These are phyloP conservation scores for Coemansia biformis DNA, from an alignment of 192 early-diverging fungal species.

Conservation along the genomic window DNA sequence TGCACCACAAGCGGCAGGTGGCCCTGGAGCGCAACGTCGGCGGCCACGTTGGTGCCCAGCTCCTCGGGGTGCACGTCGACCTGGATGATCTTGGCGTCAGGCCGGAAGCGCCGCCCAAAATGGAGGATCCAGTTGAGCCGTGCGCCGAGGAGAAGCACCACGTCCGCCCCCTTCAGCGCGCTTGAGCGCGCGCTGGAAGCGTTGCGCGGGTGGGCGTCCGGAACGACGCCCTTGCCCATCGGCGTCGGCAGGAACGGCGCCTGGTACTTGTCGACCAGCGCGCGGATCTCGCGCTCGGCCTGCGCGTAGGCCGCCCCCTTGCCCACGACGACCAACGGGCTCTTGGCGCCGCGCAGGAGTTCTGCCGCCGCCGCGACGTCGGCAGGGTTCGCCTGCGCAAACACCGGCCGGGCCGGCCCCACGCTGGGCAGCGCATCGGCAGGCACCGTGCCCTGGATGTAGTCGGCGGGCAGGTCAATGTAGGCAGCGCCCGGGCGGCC, in stretches of 20 bases:
- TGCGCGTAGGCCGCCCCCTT: slow-evolving; percentile 69
- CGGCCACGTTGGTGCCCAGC: slow-evolving; percentile 52
- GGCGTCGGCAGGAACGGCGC: slow-evolving; percentile 72
- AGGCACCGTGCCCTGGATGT: slow-evolving; percentile 51
- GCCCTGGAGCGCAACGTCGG: slow-evolving; percentile 55
- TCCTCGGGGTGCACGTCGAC: slow-evolving; percentile 65
- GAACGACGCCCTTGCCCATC: slow-evolving; percentile 65
- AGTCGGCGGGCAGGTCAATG: slow-evolving; percentile 65
- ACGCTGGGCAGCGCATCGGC: not conserved
- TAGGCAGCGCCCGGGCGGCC: slow-evolving; percentile 65
- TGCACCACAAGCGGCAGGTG: slow-evolving; percentile 54
- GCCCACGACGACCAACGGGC: slow-evolving; percentile 64
- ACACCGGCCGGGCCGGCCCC: slow-evolving; percentile 1
- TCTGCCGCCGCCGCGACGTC: slow-evolving; percentile 41
- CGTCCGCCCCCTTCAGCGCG: slow-evolving; percentile 62
- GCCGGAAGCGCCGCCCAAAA: slow-evolving; percentile 57
- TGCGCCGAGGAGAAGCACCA: slow-evolving; percentile 64
- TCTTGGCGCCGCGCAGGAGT: slow-evolving; percentile 48
- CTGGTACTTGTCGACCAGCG: slow-evolving; percentile 52
- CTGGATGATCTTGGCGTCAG: slow-evolving; percentile 63
- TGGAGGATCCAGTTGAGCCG: slow-evolving; percentile 73
- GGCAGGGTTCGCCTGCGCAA: slow-evolving; percentile 51
- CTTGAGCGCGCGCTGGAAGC: slow-evolving; percentile 60
- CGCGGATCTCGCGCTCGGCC: slow-evolving; percentile 55
- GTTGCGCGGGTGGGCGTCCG: slow-evolving; percentile 58